Evolutionary conservation across 2,329 filamentous ascomycete species (phyloP), one percentile per base, ranked within the genome.

Genomic region (Colletotrichum chlorophyti): DNA sequence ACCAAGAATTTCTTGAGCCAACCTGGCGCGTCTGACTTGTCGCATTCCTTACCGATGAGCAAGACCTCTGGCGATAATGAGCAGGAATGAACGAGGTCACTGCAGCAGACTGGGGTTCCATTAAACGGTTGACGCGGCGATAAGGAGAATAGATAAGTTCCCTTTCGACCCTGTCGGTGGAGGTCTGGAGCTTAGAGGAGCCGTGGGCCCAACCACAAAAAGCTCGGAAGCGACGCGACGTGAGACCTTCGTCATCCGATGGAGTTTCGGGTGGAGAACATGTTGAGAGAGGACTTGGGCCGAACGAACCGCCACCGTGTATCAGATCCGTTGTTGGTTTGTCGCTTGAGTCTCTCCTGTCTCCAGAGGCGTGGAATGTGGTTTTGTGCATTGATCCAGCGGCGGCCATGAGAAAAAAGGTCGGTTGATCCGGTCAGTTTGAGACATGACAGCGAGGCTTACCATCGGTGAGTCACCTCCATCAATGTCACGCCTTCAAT

Each of bases 171-270:
- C 37, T 48, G 50, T 40, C 27, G 11, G 15, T 24, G 26, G 19
- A n/a, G 38, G n/a, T n/a, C n/a, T n/a, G n/a, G 27, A 48, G 48
- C 15, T 11, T 6, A n/a, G 31, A 52, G 24, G 12, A 29, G 43
- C 51, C 31, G 23, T 43, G n/a, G n/a, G n/a, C n/a, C n/a, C n/a
- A n/a, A 45, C 38, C 42, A 49, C 50, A 21, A 12, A 35, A 42
- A 42, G 54, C 54, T 58, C 41, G 35, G 42, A 29, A 42, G 31
- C 55, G 37, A 60, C 57, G 51, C 45, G 57, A 60, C 57, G 51
- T 49, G 57, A 60, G 43, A 55, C 51, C 26, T 49, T 31, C 51
- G 57, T 60, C 57, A 60, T 49, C 50, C 15, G 32, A 55, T 57
- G 51, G 57, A 60, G 45, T 45, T 57, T 26, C 24, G 14, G 32